phyloP scores from a whole-genome alignment of 306 rosid species.

The Cucurbita moschata region DNA sequence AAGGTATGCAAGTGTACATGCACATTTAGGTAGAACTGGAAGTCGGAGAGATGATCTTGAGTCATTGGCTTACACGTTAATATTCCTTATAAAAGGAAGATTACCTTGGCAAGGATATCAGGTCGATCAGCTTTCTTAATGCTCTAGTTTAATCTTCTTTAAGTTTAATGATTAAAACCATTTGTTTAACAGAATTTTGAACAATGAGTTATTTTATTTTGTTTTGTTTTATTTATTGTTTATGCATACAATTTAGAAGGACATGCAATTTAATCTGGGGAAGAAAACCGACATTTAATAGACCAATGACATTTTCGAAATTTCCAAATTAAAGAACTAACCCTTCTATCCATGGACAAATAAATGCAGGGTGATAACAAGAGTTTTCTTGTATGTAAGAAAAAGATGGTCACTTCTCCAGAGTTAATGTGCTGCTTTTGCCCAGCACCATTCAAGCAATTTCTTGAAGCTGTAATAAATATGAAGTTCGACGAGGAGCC shows the following conservation, averaged over 20 bases:
- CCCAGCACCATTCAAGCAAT: conserved; percentile 77
- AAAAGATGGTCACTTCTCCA: conserved; percentile 81
- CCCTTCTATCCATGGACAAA: not conserved
- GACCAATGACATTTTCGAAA: not conserved
- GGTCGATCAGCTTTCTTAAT: conserved; percentile 24
- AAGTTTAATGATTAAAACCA: not conserved
- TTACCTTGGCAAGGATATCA: conserved; percentile 98
- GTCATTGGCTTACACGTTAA: conserved; percentile 77
- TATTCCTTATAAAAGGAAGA: conserved; percentile 86
- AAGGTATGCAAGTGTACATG: conserved; percentile 95
- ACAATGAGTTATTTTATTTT: not conserved
- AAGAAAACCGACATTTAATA: not conserved
- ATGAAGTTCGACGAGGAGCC: conserved; percentile 96
- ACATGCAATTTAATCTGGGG: not conserved
- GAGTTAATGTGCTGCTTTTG: conserved; percentile 87
- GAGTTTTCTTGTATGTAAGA: conserved; percentile 91
- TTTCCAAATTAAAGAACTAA: not conserved
- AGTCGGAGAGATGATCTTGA: conserved; percentile 93
- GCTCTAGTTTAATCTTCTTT: not conserved
- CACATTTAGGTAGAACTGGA: conserved; percentile 91
- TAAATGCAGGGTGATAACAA: conserved; percentile 82
- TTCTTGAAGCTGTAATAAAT: conserved; percentile 74
- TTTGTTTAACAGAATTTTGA: not conserved
- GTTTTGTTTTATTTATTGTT: not conserved
- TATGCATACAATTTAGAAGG: not conserved